Conservation (phyloP, 176 grass and related monocot genomes). For the Phragmites australis region DNA sequence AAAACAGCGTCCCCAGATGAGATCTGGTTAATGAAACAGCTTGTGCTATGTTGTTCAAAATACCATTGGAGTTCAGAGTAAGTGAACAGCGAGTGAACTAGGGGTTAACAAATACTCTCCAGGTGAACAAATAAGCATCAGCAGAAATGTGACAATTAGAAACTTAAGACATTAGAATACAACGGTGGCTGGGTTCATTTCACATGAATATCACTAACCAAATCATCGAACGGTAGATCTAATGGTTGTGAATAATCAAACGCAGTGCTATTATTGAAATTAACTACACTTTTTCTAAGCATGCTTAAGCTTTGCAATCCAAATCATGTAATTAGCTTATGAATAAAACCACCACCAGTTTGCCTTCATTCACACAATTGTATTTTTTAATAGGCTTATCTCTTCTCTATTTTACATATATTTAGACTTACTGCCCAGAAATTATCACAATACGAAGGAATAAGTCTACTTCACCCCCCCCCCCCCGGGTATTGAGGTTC, state of each 20-base stretch:
- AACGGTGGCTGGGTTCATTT: background rate
- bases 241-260: background rate
- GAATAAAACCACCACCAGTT: background rate
- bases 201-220: background rate
- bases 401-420: background rate
- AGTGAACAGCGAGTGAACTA: background rate
- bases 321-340: background rate
- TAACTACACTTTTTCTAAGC: conserved; percentile 2
- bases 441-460: too few species aligned
- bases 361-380: background rate
- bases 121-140: conserved; percentile 9
- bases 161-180: background rate
- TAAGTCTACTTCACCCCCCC: too few species aligned
- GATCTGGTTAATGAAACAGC: background rate
- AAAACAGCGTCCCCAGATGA: background rate
- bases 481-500: too few species aligned
- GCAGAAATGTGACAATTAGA: background rate
- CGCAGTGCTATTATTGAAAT: background rate
- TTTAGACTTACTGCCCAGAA: background rate
- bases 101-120: background rate
- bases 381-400: background rate
- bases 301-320: background rate
- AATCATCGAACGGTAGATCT: background rate
- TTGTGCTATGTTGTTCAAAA: background rate
- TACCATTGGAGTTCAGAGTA: background rate